Conservation (phyloP, 345 rosid genomes). For the Ceriops tagal region DNA sequence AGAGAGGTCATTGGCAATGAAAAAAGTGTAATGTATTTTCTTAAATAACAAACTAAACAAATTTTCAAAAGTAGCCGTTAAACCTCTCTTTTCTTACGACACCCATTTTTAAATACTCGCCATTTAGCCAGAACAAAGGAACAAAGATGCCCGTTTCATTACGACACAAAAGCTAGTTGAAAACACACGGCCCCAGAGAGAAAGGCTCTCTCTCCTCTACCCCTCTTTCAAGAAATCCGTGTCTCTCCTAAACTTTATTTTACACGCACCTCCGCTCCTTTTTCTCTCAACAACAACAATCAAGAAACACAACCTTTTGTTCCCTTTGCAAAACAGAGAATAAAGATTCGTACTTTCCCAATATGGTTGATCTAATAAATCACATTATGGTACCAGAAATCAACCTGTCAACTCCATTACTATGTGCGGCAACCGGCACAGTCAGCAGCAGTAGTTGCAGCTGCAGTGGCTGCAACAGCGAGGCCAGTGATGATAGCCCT, state of each 20-base stretch:
- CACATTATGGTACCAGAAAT: slow-evolving; percentile 18
- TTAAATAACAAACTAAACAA: slow-evolving; percentile 1
- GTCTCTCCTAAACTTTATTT: slow-evolving; percentile 15
- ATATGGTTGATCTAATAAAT: slow-evolving; percentile 14
- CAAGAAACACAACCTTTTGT: not conserved
- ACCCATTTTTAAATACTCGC: slow-evolving; percentile 20
- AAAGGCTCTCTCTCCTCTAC: not conserved
- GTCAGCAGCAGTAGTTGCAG: slow-evolving; percentile 32
- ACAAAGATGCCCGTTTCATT: too few relatives aligned
- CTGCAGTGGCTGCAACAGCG: slow-evolving; percentile 33
- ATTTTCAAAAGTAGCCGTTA: slow-evolving; percentile 79
- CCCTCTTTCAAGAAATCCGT: slow-evolving; percentile 33
- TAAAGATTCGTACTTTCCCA: not conserved
- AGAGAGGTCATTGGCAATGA: too few relatives aligned
- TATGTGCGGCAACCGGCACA: slow-evolving; percentile 31
- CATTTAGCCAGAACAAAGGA: not conserved
- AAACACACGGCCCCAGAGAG: too few relatives aligned
- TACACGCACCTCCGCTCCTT: slow-evolving; percentile 13
- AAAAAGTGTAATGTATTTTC: not conserved
- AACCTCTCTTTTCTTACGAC: slow-evolving; percentile 31
- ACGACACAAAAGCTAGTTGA: too few relatives aligned
- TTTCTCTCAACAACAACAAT: not conserved
- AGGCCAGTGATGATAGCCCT: slow-evolving; percentile 49
- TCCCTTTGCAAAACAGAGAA: not conserved
- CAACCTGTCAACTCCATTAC: slow-evolving; percentile 47